Evolutionary conservation across 208 protist species (phyloP).

Genomic region (Acanthamoeba comandoni): DNA sequence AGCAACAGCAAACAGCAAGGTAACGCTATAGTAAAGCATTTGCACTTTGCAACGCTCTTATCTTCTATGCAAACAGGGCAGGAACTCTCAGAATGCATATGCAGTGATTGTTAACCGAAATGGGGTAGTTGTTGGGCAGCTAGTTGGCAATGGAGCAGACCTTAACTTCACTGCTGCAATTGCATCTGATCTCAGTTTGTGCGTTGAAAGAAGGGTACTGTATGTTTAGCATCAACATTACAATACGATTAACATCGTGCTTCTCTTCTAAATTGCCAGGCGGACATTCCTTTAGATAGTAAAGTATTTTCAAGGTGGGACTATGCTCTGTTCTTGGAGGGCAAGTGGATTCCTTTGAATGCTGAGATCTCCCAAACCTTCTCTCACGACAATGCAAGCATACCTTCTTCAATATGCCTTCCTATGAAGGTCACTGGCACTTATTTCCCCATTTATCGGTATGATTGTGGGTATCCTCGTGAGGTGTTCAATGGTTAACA

Average conservation of each 20-base stretch:
- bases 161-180: neutral
- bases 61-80: neutral
- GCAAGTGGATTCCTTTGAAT: too few species aligned
- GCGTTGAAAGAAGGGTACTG: neutral
- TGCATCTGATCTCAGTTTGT: neutral
- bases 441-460: too few species aligned
- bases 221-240: slow-evolving; percentile 3
- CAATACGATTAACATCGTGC: neutral
- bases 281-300: slow-evolving; percentile 14
- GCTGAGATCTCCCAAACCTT: too few species aligned
- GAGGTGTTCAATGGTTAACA: too few species aligned
- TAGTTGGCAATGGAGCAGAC: neutral
- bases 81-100: neutral
- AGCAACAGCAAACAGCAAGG: neutral
- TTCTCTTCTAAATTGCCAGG: neutral
- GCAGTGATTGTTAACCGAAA: neutral
- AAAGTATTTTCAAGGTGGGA: neutral
- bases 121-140: slow-evolving; percentile 6
- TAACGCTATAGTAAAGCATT: neutral
- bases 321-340: neutral
- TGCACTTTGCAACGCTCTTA: neutral
- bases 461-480: too few species aligned
- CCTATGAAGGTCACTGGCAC: too few species aligned
- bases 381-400: too few species aligned
- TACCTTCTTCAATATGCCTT: too few species aligned